A percentile compares a stretch with the other conserved stretches of the same genome.
Evolutionary conservation across 2,329 filamentous ascomycete genomes (phyloP).

Genomic region (Neopestalotiopsis sp.): DNA sequence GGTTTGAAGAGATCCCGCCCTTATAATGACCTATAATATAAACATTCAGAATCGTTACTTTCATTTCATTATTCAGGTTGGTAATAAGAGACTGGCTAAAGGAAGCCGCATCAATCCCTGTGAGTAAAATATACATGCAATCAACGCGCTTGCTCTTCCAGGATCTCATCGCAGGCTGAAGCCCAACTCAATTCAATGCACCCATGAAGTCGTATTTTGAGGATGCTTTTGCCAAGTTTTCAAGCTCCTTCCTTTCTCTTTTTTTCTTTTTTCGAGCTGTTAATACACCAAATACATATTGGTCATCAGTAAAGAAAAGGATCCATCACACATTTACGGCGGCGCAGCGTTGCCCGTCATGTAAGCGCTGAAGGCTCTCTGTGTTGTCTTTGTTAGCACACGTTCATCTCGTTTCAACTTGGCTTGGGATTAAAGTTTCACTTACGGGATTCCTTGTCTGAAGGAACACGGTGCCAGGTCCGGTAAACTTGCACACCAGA

Average conservation of each 20-base stretch:
- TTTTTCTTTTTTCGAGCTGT: too few species aligned
- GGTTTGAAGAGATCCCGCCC: too few species aligned
- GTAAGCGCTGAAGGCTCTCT: slow-evolving; percentile 59
- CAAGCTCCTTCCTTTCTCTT: too few species aligned
- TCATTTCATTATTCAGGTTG: neutral
- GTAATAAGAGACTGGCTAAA: neutral
- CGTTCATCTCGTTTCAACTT: neutral
- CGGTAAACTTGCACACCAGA: slow-evolving; percentile 91
- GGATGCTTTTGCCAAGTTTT: neutral
- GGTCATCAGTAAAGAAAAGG: neutral
- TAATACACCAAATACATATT: neutral
- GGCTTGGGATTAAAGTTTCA: slow-evolving; percentile 24
- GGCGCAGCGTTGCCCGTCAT: slow-evolving; percentile 52
- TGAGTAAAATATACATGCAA: neutral
- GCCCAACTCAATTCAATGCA: neutral
- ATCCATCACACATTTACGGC: slow-evolving; percentile 25
- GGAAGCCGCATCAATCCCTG: neutral
- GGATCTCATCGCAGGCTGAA: neutral
- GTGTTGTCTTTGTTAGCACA: slow-evolving; percentile 20
- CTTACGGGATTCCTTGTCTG: slow-evolving; percentile 86
- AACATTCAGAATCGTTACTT: neutral
- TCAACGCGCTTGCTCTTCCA: neutral
- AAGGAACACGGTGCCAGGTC: slow-evolving; percentile 88
- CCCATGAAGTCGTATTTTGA: neutral
- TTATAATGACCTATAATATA: neutral